These are phyloP conservation scores for Fusarium goolgardi DNA, from an alignment of 2,329 filamentous ascomycete species.

Conservation along the genomic window DNA sequence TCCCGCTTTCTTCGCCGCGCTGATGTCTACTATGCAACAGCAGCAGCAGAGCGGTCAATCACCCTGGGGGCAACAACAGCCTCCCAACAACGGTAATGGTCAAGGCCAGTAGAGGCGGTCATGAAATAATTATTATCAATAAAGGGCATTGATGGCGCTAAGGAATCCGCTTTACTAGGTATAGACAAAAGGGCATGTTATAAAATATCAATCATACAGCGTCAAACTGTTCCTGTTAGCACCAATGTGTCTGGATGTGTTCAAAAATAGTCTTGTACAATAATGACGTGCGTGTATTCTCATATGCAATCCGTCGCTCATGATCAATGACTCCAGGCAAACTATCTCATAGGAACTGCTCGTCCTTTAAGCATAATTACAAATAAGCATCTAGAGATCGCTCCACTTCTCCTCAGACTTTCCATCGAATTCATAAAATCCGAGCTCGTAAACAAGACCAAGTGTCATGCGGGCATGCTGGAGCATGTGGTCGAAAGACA, in stretches of 20 bases:
- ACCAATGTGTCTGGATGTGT: neutral
- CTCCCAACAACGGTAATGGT: conserved; percentile 45
- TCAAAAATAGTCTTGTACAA: conserved; percentile 6
- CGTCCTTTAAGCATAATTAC: conserved; percentile 3
- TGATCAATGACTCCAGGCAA: neutral
- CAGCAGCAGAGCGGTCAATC: conserved; percentile 49
- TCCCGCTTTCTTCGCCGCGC: conserved; percentile 66
- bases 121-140: neutral
- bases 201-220: conserved; percentile 16
- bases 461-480: conserved; percentile 89
- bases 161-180: conserved; percentile 14
- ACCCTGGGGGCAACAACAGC: conserved; percentile 47
- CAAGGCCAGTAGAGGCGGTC: conserved; percentile 42
- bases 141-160: conserved; percentile 34
- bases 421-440: conserved; percentile 75
- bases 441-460: conserved; percentile 85
- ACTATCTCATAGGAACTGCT: neutral
- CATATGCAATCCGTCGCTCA: conserved; percentile 35
- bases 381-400: conserved; percentile 51
- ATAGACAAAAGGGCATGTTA: conserved; percentile 39
- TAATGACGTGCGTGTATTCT: conserved; percentile 15
- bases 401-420: conserved; percentile 47
- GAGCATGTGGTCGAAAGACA: conserved; percentile 90
- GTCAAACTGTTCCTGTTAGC: conserved; percentile 5
- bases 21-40: conserved; percentile 59